Conservation (phyloP, 306 rosid genomes). For the Begonia peltatifolia region DNA sequence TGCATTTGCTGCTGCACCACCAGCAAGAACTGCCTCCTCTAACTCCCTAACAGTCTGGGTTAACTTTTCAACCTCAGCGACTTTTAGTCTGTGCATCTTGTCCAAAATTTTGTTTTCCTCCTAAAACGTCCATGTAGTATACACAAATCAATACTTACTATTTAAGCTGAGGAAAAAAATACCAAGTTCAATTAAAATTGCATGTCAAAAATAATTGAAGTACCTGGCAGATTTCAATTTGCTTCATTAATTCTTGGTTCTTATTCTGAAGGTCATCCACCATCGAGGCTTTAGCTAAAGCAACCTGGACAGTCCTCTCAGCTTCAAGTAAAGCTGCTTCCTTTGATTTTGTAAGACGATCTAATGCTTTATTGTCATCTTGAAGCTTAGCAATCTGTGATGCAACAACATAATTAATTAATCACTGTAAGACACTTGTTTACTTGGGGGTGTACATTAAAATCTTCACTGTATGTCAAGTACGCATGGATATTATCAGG, state of each 20-base stretch:
- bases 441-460: no score
- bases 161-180: conserved; percentile 6
- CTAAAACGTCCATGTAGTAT: conserved; percentile 26
- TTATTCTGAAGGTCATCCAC: conserved; percentile 97
- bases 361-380: conserved; percentile 85
- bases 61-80: conserved; percentile 98
- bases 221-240: conserved; percentile 94
- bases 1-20: conserved; percentile 99
- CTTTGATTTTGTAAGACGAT: conserved; percentile 90
- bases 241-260: conserved; percentile 85
- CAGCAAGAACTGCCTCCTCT: conserved; percentile 99
- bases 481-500: no score
- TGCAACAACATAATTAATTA: conserved; percentile 17
- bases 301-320: conserved; percentile 84
- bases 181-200: background rate
- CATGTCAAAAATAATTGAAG: conserved; percentile 7
- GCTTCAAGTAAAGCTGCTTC: conserved; percentile 94
- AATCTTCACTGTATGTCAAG: no score
- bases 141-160: conserved; percentile 8
- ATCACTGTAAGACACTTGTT: conserved; percentile 3
- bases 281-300: conserved; percentile 94
- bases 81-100: conserved; percentile 95
- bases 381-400: conserved; percentile 85
- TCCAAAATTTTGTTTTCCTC: conserved; percentile 98
- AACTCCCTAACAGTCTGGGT: conserved; percentile 97